Percentiles rank a stretch among this genome's conserved stretches.
Conservation (phyloP, 2,329 filamentous ascomycete genomes). For the Niveomyces coronatus region DNA sequence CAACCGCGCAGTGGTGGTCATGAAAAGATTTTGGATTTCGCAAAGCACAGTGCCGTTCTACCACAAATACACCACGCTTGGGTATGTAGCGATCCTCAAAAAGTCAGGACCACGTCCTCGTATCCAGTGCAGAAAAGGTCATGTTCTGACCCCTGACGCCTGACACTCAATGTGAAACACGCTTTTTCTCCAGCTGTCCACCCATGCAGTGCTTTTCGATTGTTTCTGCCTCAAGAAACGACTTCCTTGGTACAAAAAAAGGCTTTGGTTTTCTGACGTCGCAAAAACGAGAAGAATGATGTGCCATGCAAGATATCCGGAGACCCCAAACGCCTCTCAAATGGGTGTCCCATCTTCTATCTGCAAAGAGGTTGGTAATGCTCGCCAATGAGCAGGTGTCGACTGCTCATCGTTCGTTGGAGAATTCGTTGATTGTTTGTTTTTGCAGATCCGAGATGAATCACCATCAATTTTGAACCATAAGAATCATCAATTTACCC, state of each 20-base stretch:
- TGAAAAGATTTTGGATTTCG: slow-evolving; percentile 39
- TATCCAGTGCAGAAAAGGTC: slow-evolving; percentile 23
- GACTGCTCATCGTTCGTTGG: slow-evolving; percentile 39
- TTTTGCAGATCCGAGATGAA: slow-evolving; percentile 52
- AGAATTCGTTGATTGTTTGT: slow-evolving; percentile 23
- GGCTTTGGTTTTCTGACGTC: slow-evolving; percentile 20
- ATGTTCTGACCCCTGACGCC: slow-evolving; percentile 24
- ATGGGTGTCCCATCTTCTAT: slow-evolving; percentile 62
- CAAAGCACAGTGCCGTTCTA: slow-evolving; percentile 45
- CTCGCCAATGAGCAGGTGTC: slow-evolving; percentile 34
- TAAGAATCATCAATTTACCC: slow-evolving; percentile 38
- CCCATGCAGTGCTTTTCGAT: slow-evolving; percentile 39
- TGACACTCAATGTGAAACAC: slow-evolving; percentile 45
- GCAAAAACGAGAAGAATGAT: slow-evolving; percentile 37
- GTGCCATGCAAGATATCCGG: slow-evolving; percentile 74
- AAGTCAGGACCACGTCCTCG: slow-evolving; percentile 52
- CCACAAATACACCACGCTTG: slow-evolving; percentile 36
- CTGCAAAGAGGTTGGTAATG: slow-evolving; percentile 43
- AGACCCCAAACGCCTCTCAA: slow-evolving; percentile 61
- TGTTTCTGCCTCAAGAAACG: slow-evolving; percentile 29
- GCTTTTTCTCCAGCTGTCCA: slow-evolving; percentile 48
- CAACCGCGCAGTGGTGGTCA: slow-evolving; percentile 1
- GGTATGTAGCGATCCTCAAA: slow-evolving; percentile 53
- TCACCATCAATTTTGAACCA: slow-evolving; percentile 36
- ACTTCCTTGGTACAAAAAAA: slow-evolving; percentile 33